Evolutionary conservation across 2,329 filamentous ascomycete genomes (phyloP), one percentile per base, ranked within the genome.

Genomic region (Rhynchosporium secalis): DNA sequence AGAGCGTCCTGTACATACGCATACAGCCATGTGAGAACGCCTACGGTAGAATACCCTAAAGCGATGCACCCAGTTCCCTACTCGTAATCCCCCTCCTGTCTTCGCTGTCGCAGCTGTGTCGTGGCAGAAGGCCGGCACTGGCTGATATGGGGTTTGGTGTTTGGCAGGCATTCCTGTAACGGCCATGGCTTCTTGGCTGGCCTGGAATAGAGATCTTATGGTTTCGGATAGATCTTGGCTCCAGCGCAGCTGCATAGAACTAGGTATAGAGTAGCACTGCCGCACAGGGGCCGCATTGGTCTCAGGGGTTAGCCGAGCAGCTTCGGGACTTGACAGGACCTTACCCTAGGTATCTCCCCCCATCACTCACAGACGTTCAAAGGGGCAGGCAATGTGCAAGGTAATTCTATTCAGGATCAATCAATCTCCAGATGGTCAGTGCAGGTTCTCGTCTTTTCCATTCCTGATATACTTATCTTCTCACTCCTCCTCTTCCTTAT

Each of bases 131-230:
- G 26, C 38, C 31, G 51, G 58, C 51, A 55, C 40, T 40, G 51
- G 40, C 49, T 49, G 51, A 45, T 33, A 46, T 40, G 28, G 45
- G 41, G 20, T 55, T 26, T 8, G 40, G 48, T 49, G 58, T 61
- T 61, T 61, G 41, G 46, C 48, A 48, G 26, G 58, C 58, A 49
- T 61, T 36, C 31, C 33, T 61, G 58, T 52, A 54, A 61, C 58
- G 49, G 43, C 58, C 20, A 47, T 49, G 58, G 48, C 52, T 52
- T 13, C n/a, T 54, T 47, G 46, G 51, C 48, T 41, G 29, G 12
- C 45, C 57, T 45, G 57, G 36, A 60, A 60, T 60, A 60, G 47
- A n/a, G 46, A 60, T 41, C 15, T 6, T 6, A 28, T 49, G 51
- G 33, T 54, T 54, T 41, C 36, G 31, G 12, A 20, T n/a, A 29